phyloP scores from a whole-genome alignment of 1,139 yeast genomes.

The Scheffersomyces illinoinensis region DNA sequence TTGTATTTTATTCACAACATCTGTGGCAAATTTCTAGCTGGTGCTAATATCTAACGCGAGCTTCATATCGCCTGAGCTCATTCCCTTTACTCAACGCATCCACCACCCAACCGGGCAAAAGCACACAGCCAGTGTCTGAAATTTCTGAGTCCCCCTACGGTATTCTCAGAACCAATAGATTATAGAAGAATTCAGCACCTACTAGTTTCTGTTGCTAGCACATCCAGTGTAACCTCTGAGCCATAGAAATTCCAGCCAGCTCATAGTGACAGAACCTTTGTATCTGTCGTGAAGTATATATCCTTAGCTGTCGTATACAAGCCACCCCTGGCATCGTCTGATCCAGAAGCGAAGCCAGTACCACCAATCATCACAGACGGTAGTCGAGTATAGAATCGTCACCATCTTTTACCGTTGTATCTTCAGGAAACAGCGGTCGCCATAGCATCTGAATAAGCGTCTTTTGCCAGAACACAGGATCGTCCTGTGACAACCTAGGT shows the following conservation, averaged over 20 bases:
- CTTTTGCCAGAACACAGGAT: neutral
- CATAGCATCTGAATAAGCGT: neutral
- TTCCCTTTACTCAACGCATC: neutral
- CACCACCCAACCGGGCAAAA: neutral
- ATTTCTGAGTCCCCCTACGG: neutral
- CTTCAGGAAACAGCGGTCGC: neutral
- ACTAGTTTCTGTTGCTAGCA: neutral
- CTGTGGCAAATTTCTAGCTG: neutral
- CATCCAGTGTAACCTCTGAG: neutral
- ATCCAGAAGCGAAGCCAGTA: neutral
- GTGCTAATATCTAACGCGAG: neutral
- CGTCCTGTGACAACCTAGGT: neutral
- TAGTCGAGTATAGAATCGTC: neutral
- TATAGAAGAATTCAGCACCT: neutral
- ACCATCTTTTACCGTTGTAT: neutral
- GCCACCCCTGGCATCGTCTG: neutral
- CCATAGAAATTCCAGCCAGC: neutral
- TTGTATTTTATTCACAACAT: neutral
- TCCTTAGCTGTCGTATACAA: neutral
- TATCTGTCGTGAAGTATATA: neutral
- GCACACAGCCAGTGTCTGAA: neutral
- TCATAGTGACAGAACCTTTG: neutral
- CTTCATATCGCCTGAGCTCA: neutral
- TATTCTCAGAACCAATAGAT: neutral
- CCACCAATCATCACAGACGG: neutral